phyloP scores from a whole-genome alignment of 495 filamentous ascomycete species.

The Neurospora sp. region DNA sequence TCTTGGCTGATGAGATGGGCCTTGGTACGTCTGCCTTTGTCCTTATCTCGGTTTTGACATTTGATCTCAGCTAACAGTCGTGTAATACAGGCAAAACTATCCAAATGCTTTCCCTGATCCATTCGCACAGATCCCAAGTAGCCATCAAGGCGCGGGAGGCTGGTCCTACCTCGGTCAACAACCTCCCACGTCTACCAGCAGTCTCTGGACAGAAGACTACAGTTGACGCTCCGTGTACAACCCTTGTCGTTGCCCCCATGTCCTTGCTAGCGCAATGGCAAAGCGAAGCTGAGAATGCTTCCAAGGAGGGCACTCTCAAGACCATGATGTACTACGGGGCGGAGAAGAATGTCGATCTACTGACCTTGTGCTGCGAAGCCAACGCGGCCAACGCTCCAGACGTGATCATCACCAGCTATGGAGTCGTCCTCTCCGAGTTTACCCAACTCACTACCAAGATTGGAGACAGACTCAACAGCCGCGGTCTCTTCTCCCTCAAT shows the following conservation, averaged over 20 bases:
- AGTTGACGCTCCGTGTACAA: constrained; percentile 72
- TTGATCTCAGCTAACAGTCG: neutral
- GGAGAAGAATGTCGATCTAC: constrained; percentile 69
- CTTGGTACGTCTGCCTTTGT: constrained; percentile 31
- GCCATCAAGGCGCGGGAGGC: constrained; percentile 49
- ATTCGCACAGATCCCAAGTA: constrained; percentile 62
- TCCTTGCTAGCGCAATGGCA: constrained; percentile 93
- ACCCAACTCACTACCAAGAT: constrained; percentile 50
- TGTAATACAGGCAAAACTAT: constrained; percentile 62
- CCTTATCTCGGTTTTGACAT: neutral
- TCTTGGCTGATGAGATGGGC: constrained; percentile 87
- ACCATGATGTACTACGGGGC: constrained; percentile 82
- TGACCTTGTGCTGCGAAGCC: constrained; percentile 61
- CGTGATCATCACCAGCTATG: constrained; percentile 93
- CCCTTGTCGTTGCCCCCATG: constrained; percentile 90
- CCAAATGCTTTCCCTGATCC: constrained; percentile 90
- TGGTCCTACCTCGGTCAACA: constrained; percentile 24
- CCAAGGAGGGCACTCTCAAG: constrained; percentile 68
- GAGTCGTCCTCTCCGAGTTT: constrained; percentile 83
- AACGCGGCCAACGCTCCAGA: constrained; percentile 71
- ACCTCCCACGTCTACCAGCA: constrained; percentile 48
- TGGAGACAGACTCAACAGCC: constrained; percentile 47
- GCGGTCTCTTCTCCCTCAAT: constrained; percentile 78
- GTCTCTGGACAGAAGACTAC: constrained; percentile 34
- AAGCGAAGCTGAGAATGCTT: constrained; percentile 85